A percentile compares a stretch with the other conserved stretches of the same genome.
phyloP scores from a whole-genome alignment of 495 filamentous ascomycete genomes.

The Filosporella fistucella region DNA sequence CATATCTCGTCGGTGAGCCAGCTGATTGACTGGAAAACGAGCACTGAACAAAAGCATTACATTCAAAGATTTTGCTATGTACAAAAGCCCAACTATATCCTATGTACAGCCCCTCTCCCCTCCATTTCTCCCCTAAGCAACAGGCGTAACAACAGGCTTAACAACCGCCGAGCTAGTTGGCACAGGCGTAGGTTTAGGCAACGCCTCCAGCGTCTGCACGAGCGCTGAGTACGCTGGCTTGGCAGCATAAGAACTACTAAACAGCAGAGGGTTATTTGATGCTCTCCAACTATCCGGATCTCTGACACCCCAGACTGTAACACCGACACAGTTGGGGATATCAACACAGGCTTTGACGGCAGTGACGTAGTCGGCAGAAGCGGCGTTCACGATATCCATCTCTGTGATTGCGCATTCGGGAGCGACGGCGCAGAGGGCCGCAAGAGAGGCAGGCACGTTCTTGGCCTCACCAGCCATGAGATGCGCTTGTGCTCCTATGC shows the following conservation, averaged over 20 bases:
- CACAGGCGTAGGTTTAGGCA: too few relatives aligned
- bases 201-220: too few relatives aligned
- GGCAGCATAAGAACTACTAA: conserved; percentile 55
- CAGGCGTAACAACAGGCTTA: too few relatives aligned
- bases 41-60: too few relatives aligned
- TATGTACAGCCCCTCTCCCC: too few relatives aligned
- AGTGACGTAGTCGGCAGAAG: conserved; percentile 54
- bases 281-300: conserved; percentile 58
- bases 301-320: conserved; percentile 74
- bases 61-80: too few relatives aligned
- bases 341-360: conserved; percentile 58
- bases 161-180: too few relatives aligned
- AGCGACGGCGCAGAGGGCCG: conserved; percentile 48
- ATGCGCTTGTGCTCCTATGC: conserved; percentile 53
- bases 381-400: conserved; percentile 58
- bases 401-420: conserved; percentile 60
- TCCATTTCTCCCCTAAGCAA: too few relatives aligned
- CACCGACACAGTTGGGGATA: conserved; percentile 62
- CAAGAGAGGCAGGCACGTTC: conserved; percentile 44
- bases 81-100: too few relatives aligned
- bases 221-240: conserved; percentile 65
- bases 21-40: too few relatives aligned
- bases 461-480: conserved; percentile 42
- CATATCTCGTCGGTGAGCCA: too few relatives aligned
- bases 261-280: conserved; percentile 53